phyloP scores from a whole-genome alignment of 441 rosid genomes.

The Corymbia citriodora region DNA sequence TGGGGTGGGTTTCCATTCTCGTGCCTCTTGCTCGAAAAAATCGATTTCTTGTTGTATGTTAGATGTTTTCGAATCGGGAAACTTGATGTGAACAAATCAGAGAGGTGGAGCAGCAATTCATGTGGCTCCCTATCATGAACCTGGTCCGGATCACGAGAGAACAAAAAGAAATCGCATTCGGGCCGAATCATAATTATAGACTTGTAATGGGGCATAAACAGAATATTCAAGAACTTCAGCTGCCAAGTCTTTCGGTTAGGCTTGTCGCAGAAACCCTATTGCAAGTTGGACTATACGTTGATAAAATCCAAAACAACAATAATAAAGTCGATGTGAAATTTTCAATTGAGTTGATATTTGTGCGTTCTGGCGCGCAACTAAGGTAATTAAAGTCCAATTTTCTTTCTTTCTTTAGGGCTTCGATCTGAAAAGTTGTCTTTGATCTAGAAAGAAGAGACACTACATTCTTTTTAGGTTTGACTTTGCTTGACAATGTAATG shows the following conservation, averaged over 20 bases:
- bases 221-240: not conserved
- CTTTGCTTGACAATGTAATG: not conserved
- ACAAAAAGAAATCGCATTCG: not conserved
- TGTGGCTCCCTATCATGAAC: not conserved
- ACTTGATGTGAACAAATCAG: not conserved
- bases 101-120: not conserved
- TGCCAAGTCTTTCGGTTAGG: not conserved
- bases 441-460: not conserved
- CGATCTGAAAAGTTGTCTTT: not conserved
- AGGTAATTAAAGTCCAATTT: not conserved
- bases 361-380: not conserved
- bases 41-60: not conserved
- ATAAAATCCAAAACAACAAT: not conserved
- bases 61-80: not conserved
- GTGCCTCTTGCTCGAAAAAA: not conserved
- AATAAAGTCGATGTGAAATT: not conserved
- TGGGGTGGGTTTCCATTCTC: not conserved
- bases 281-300: not conserved
- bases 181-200: not conserved
- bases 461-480: not conserved
- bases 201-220: not conserved
- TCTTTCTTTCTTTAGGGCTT: not conserved
- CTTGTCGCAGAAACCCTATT: not conserved
- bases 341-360: not conserved
- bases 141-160: not conserved